Evolutionary conservation across 305 asterid species (phyloP), one percentile per base, ranked within the genome.

Genomic region (Rubia occidens): DNA sequence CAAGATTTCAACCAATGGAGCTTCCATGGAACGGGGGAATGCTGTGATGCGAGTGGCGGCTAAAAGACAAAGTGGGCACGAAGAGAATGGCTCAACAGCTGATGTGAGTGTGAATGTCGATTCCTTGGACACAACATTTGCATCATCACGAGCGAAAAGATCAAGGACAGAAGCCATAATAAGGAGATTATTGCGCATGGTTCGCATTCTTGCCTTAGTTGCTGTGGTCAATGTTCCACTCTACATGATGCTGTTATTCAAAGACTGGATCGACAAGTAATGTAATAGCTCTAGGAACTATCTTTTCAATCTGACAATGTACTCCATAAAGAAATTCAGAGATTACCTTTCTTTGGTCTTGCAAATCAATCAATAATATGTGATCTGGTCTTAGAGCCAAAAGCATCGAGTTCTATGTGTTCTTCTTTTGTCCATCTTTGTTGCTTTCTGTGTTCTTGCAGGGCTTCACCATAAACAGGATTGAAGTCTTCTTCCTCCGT

Each of bases 181-280:
- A 29, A 76, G 93, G 90, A 88, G 96, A 83, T 24, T 84, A 66
- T 21, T 91, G 72, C 76, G 88, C 53, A 79, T 78, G 5, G 54
- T 84, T 20, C 74, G 91, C 18, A 87, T 85, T 44, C n/a, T 91
- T 32, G 71, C 73, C 24, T 70, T 82, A 47, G 70, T 89, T 78
- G 96, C 96, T 67, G 96, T 88, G 26, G 11, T 95, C 51, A 95
- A 95, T 75, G 64, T 89, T 35, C 94, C 97, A 39, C 80, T 95
- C 6, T 95, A 94, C 55, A 87, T 95, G 81, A 67, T 95, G 82
- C 81, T 95, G 79, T 76, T 95, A 20, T 89, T 91, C 87, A 95
- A 88, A 76, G 99, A 88, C 69, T 91, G 99, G 99, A 88, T 91
- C 37, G 97, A 94, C 76, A 91, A 83, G 79, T 88, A 87, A 85